Conservation (phyloP, 176 grass and related monocot species). For the Phoenix dactylifera region DNA sequence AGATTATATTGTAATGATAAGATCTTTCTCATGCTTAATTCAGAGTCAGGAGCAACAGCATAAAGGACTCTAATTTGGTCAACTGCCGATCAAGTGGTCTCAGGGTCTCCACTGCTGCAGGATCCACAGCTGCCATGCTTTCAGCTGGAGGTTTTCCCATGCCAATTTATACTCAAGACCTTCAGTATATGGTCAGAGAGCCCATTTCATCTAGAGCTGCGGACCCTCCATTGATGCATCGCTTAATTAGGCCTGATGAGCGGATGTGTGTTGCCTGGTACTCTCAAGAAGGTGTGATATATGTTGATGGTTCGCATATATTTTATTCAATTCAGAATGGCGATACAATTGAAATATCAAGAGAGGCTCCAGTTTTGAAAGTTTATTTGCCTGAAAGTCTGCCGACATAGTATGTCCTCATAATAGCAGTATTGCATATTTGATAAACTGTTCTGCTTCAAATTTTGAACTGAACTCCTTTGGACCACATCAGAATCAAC, state of each 20-base stretch:
- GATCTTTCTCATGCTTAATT: conserved; percentile 4
- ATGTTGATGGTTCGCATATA: conserved; percentile 80
- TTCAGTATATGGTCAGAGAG: conserved; percentile 96
- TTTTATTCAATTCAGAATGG: conserved; percentile 58
- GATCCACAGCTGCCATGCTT: conserved; percentile 95
- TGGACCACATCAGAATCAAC: too few relatives aligned
- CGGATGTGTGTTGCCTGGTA: conserved; percentile 56
- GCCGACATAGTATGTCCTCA: conserved; percentile 3
- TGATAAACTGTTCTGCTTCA: too few relatives aligned
- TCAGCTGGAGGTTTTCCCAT: conserved; percentile 75
- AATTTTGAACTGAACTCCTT: too few relatives aligned
- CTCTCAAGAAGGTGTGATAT: conserved; percentile 63
- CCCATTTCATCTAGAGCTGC: conserved; percentile 44
- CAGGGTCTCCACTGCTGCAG: conserved; percentile 67
- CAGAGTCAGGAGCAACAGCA: conserved; percentile 43
- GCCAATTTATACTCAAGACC: conserved; percentile 54
- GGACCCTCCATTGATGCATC: conserved; percentile 49
- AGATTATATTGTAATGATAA: background rate
- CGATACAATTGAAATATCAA: conserved; percentile 63
- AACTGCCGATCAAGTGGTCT: conserved; percentile 86
- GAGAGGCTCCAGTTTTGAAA: conserved; percentile 57
- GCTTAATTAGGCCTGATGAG: conserved; percentile 50
- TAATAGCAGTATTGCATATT: too few relatives aligned
- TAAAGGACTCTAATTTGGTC: conserved; percentile 43
- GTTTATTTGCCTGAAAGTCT: conserved; percentile 62